A percentile compares a stretch with the other conserved stretches of the same genome.
Evolutionary conservation across 148 eudicot species (phyloP).

Genomic region (Suaeda aralocaspica): DNA sequence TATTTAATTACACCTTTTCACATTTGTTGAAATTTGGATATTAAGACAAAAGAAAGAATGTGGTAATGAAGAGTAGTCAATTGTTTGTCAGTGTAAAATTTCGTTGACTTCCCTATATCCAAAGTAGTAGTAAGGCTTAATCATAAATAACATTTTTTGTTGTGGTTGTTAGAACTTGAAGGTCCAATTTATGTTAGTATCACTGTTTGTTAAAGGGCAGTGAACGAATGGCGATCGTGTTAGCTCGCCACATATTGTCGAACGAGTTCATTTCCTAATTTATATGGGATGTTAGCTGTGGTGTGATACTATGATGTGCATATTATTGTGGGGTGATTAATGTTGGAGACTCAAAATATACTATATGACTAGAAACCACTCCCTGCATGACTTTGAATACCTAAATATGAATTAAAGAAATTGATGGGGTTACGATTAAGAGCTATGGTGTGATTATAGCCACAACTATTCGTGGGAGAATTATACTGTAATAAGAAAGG

Average conservation of each 20-base stretch:
- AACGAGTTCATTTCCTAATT: neutral
- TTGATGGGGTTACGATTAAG: too few relatives aligned
- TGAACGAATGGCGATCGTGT: neutral
- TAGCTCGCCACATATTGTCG: neutral
- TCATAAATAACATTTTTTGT: too few relatives aligned
- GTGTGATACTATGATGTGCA: neutral
- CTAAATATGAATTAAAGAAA: neutral
- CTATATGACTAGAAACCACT: neutral
- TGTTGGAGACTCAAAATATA: neutral
- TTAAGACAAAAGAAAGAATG: neutral
- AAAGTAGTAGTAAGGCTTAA: too few relatives aligned
- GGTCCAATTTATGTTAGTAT: too few relatives aligned
- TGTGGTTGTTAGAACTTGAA: neutral
- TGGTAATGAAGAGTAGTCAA: neutral
- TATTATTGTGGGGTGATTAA: neutral
- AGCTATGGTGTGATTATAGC: neutral
- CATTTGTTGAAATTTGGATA: neutral
- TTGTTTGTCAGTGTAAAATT: neutral
- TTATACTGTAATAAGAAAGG: neutral
- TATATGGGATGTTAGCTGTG: neutral
- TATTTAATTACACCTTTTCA: neutral
- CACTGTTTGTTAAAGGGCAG: too few relatives aligned
- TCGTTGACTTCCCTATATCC: neutral
- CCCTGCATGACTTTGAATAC: neutral
- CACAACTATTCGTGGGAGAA: neutral